A percentile compares a stretch with the other conserved stretches of the same genome.
Evolutionary conservation across 176 grass and related monocot species (phyloP).

Genomic region (Oryza rufipogon): DNA sequence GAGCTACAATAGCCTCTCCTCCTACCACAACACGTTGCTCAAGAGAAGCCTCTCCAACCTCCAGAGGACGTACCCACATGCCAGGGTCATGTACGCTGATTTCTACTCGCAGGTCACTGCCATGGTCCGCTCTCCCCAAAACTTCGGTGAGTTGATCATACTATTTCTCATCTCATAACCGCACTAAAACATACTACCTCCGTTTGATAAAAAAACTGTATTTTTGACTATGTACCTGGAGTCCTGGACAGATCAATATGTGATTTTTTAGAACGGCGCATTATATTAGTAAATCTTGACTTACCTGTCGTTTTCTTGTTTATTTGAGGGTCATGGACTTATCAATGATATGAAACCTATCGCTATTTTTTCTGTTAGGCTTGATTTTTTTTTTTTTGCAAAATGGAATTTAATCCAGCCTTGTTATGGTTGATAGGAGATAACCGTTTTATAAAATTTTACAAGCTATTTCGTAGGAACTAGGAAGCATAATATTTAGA

Average conservation of each 20-base stretch:
- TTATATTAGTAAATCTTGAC: too few relatives aligned
- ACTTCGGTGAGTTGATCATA: slow-evolving; percentile 46
- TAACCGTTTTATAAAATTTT: background rate
- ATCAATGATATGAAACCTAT: background rate
- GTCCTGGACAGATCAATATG: too few relatives aligned
- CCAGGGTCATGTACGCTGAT: slow-evolving; percentile 69
- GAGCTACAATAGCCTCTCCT: slow-evolving; percentile 58
- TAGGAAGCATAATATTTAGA: background rate
- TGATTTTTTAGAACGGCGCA: too few relatives aligned
- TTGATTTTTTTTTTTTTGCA: too few relatives aligned
- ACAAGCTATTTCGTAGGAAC: background rate
- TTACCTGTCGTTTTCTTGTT: too few relatives aligned
- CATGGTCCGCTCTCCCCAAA: slow-evolving; percentile 53
- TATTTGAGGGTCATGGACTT: background rate
- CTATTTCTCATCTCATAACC: background rate
- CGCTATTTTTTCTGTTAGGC: too few relatives aligned
- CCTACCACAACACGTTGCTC: slow-evolving; percentile 66
- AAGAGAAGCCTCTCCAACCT: slow-evolving; percentile 46
- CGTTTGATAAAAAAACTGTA: too few relatives aligned
- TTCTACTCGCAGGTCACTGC: slow-evolving; percentile 55
- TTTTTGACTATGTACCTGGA: too few relatives aligned
- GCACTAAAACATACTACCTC: too few relatives aligned
- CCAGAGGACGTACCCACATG: slow-evolving; percentile 43
- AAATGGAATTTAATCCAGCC: too few relatives aligned
- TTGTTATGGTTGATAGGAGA: too few relatives aligned